Evolutionary conservation across 1,284 basidiomycete genomes (phyloP), one percentile per base, ranked within the genome.

Genomic region (Irpex sp.): DNA sequence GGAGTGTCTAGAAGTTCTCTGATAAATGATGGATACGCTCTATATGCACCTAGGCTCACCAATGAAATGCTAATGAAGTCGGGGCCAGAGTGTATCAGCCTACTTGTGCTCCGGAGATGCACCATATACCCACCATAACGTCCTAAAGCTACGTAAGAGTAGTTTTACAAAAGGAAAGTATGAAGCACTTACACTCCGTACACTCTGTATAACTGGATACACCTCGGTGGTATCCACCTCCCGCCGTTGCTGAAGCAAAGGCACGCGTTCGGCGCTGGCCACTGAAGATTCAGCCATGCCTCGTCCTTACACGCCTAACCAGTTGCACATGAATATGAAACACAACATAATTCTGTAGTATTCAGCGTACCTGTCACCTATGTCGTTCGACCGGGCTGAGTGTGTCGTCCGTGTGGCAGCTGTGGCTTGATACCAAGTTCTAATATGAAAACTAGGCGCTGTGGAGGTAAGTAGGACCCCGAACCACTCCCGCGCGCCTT

Each of bases 141-240:
- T 90, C 88, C 88, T 90, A 67, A 2, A 43, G 19, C 37, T 58
- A 26, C 31, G 5, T 31, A 57, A 56, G 35, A 60, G 65, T 69
- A 39, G 17, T 26, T 5, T 5, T 17, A 11, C 64, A 49, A 61
- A 63, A 58, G 31, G 56, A 43, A 43, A 17, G 36, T 57, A 50
- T 13, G 33, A 26, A 26, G 26, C 9, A 74, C 81, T 60, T 61
- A 89, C 88, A 60, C 77, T 72, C 76, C 85, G 78, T 65, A 91
- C 85, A 77, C 86, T 82, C 63, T 89, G 88, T 59, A 92, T 88
- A 58, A 88, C 76, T n/a, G 90, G 89, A 70, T 89, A 92, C 1
- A 92, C 88, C 21, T 82, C 77, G 0, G 83, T 86, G 17, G 74
- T 68, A 35, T 85, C 83, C 50, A 85, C 75, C 62, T 79, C 78